Percentiles rank a stretch among this genome's conserved stretches.
These are phyloP conservation scores for Aspergillus fructus DNA, from an alignment of 2,329 filamentous ascomycete species.

Conservation along the genomic window DNA sequence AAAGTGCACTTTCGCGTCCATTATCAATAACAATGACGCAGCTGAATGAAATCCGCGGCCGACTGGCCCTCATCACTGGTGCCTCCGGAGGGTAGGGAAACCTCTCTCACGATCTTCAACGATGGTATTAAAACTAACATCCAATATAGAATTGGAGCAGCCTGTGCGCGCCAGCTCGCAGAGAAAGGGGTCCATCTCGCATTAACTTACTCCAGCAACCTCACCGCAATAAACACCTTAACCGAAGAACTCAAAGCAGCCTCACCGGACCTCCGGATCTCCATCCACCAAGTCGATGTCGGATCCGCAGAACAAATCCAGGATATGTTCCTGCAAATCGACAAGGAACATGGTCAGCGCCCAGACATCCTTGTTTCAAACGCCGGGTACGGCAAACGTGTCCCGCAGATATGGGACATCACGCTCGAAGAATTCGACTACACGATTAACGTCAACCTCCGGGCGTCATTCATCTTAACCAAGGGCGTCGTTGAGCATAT, in stretches of 20 bases:
- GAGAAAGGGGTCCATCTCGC: conserved; percentile 55
- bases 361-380: conserved; percentile 67
- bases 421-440: conserved; percentile 64
- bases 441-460: conserved; percentile 62
- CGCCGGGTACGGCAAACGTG: conserved; percentile 65
- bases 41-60: conserved; percentile 52
- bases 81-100: conserved; percentile 58
- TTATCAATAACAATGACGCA: conserved; percentile 19
- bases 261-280: conserved; percentile 43
- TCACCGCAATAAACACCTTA: conserved; percentile 48
- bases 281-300: conserved; percentile 60
- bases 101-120: neutral
- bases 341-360: conserved; percentile 51
- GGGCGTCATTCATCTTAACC: conserved; percentile 61
- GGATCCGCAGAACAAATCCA: conserved; percentile 54
- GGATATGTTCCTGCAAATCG: conserved; percentile 56
- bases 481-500: conserved; percentile 63
- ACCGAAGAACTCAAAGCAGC: conserved; percentile 41
- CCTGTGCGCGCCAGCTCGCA: conserved; percentile 58
- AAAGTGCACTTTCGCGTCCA: neutral
- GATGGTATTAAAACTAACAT: neutral
- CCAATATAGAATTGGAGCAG: conserved; percentile 56
- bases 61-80: conserved; percentile 60
- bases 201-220: conserved; percentile 58
- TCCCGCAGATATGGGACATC: conserved; percentile 58